Conservation (phyloP, 2,329 filamentous ascomycete genomes). For the Tolypocladium guangdongense region DNA sequence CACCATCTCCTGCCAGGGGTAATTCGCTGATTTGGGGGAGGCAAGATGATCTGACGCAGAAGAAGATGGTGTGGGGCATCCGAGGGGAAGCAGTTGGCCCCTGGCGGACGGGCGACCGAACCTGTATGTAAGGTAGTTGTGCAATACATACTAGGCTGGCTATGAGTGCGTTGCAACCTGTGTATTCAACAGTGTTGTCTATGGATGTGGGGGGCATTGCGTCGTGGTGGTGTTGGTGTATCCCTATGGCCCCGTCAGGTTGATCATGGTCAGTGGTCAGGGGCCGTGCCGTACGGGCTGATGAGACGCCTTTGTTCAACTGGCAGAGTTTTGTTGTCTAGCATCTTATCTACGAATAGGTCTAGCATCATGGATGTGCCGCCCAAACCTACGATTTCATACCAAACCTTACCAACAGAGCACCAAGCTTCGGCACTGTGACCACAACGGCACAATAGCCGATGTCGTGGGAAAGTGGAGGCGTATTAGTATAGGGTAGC, state of each 20-base stretch:
- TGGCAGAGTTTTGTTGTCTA: no score
- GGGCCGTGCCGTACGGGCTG: background rate
- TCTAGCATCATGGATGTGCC: no score
- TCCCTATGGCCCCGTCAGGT: background rate
- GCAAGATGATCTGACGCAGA: background rate
- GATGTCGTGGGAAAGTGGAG: background rate
- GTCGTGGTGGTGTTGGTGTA: no score
- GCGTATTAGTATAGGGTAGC: background rate
- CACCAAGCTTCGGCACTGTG: no score
- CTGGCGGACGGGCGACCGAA: background rate
- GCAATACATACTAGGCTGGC: background rate
- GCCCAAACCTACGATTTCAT: no score
- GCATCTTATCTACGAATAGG: no score
- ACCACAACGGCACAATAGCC: background rate
- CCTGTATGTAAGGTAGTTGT: background rate
- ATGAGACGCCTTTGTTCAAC: background rate
- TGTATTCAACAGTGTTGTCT: background rate
- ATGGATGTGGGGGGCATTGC: no score
- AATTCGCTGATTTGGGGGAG: slow-evolving; percentile 15
- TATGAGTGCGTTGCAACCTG: background rate
- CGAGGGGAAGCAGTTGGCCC: background rate
- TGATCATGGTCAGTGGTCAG: background rate
- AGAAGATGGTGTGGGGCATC: background rate
- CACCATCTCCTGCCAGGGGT: slow-evolving; percentile 19
- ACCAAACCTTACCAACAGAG: no score